Evolutionary conservation across 805 yeast species (phyloP).

Genomic region (Yarrowia divulgata): DNA sequence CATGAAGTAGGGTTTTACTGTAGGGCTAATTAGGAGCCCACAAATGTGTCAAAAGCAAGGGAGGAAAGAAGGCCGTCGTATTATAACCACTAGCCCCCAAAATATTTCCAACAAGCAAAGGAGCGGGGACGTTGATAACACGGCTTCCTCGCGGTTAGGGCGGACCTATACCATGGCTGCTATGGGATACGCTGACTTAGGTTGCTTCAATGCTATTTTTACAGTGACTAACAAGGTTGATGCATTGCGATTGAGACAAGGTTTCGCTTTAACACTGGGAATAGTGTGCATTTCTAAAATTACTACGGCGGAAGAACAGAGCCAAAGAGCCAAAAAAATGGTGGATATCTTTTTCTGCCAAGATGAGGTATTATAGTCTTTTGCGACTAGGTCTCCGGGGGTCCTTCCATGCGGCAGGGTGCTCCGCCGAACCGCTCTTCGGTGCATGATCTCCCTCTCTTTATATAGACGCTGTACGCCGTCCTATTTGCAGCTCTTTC

Average conservation of each 20-base stretch:
- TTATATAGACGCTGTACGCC: conserved; percentile 6
- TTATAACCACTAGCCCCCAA: not conserved
- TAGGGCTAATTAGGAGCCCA: too few relatives aligned
- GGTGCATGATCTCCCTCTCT: not conserved
- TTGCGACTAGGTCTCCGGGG: not conserved
- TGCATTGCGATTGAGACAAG: not conserved
- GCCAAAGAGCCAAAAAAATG: not conserved
- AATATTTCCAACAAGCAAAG: not conserved
- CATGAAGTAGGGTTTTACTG: not conserved
- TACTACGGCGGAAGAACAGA: conserved; percentile 2
- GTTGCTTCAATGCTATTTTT: conserved; percentile 3
- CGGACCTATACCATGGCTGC: not conserved
- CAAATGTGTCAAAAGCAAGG: not conserved
- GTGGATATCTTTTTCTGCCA: not conserved
- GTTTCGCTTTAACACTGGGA: not conserved
- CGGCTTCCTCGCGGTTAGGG: too few relatives aligned
- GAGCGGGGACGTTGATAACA: not conserved
- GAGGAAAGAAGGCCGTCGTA: too few relatives aligned
- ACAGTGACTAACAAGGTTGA: conserved; percentile 23
- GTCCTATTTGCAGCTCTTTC: not conserved
- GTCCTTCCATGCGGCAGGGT: conserved; percentile 15
- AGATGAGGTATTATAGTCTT: conserved; percentile 20
- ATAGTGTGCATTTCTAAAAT: conserved; percentile 8
- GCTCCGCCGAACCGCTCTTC: conserved; percentile 11
- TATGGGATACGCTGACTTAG: not conserved